These are phyloP conservation scores for Candida takata DNA, from an alignment of 805 yeast species.

Conservation along the genomic window DNA sequence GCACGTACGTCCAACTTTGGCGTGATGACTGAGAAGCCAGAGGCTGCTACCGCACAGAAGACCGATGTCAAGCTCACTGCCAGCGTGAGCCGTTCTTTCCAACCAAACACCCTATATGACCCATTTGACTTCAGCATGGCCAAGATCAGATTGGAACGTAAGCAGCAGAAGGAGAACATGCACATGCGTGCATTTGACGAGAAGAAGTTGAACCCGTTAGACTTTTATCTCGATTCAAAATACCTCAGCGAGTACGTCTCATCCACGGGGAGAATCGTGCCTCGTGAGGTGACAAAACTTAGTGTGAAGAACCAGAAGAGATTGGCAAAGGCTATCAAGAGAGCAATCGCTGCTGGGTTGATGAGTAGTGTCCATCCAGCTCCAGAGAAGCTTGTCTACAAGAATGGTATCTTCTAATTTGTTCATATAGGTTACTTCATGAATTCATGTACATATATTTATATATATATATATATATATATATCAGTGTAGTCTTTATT, in stretches of 20 bases:
- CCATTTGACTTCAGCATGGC: constrained; percentile 75
- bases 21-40: not conserved
- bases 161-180: constrained; percentile 19
- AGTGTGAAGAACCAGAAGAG: constrained; percentile 59
- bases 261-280: constrained; percentile 68
- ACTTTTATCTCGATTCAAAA: constrained; percentile 66
- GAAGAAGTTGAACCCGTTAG: constrained; percentile 57
- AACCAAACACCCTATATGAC: constrained; percentile 53
- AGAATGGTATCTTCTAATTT: not conserved
- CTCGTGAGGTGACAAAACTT: constrained; percentile 66
- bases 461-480: constrained; percentile 2
- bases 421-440: not conserved
- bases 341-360: constrained; percentile 76
- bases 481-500: not conserved
- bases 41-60: not conserved
- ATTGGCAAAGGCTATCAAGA: constrained; percentile 68
- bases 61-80: not conserved
- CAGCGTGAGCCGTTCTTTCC: constrained; percentile 25
- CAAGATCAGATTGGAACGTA: constrained; percentile 44
- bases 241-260: constrained; percentile 59
- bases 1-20: not conserved
- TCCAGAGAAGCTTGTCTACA: constrained; percentile 12
- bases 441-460: constrained; percentile 6
- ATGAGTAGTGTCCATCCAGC: constrained; percentile 57
- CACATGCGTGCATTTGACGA: constrained; percentile 29